Percentiles rank a stretch among this genome's conserved stretches.
These are phyloP conservation scores for Penicillium glabrum DNA, from an alignment of 2,329 filamentous ascomycete species.

Conservation along the genomic window DNA sequence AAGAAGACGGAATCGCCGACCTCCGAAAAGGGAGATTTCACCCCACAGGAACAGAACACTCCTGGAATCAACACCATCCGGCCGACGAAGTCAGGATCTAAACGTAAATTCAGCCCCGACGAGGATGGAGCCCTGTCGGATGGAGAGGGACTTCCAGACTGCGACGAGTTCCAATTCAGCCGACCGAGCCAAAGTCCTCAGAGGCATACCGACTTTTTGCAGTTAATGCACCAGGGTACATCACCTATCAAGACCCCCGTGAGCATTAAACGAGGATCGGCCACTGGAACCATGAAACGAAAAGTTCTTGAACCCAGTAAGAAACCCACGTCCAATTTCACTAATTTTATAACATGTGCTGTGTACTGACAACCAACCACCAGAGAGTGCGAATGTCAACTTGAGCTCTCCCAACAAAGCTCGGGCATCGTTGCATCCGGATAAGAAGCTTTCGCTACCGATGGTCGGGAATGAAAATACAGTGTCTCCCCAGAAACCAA, in stretches of 20 bases:
- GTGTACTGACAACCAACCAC: constrained; percentile 11
- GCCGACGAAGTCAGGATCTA: constrained; percentile 50
- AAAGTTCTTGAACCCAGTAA: constrained; percentile 46
- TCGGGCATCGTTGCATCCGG: constrained; percentile 11
- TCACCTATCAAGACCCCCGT: constrained; percentile 18
- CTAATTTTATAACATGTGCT: neutral
- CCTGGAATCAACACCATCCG: constrained; percentile 7
- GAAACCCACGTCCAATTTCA: constrained; percentile 11
- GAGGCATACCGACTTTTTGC: constrained; percentile 8
- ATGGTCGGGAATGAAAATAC: constrained; percentile 15
- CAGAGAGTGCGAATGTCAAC: constrained; percentile 54
- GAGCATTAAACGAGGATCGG: constrained; percentile 13
- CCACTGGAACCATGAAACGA: constrained; percentile 22
- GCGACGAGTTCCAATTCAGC: constrained; percentile 38
- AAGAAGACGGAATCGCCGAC: constrained; percentile 8
- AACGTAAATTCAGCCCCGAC: constrained; percentile 58
- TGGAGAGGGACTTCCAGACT: constrained; percentile 9
- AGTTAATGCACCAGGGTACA: constrained; percentile 6
- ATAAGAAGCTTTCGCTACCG: constrained; percentile 13
- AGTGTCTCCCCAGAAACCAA: constrained; percentile 15
- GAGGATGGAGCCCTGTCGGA: constrained; percentile 42
- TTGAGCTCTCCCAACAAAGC: constrained; percentile 32
- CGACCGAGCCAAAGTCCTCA: constrained; percentile 23
- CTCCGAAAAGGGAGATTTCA: neutral
- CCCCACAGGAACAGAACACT: neutral